Conservation (phyloP, 805 yeast species). For the Barnettozyma vustinii region DNA sequence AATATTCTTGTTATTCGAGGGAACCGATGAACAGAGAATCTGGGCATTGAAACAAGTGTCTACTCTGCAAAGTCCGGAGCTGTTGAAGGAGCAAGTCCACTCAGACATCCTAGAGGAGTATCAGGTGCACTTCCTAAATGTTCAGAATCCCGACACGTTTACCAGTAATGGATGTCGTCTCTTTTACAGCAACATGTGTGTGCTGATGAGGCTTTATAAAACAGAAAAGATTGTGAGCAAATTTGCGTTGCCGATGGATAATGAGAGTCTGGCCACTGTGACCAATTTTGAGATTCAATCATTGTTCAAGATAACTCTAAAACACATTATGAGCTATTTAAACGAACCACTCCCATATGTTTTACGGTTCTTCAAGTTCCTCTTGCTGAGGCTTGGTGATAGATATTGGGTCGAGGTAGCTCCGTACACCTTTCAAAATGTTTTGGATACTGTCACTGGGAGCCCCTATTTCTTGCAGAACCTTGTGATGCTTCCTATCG, state of each 20-base stretch:
- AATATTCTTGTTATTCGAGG: conserved; percentile 51
- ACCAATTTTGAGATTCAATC: conserved; percentile 31
- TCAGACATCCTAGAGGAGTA: conserved; percentile 50
- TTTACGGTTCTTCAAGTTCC: conserved; percentile 43
- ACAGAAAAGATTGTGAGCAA: conserved; percentile 29
- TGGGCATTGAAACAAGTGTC: conserved; percentile 42
- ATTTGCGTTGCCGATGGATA: conserved; percentile 23
- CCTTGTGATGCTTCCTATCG: conserved; percentile 28
- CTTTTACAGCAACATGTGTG: conserved; percentile 44
- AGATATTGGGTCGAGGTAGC: conserved; percentile 51
- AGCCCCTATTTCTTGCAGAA: conserved; percentile 42
- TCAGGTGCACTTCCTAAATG: conserved; percentile 41
- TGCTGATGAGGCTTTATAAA: conserved; percentile 33
- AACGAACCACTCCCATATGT: conserved; percentile 38
- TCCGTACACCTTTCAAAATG: conserved; percentile 49
- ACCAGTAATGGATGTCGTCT: conserved; percentile 33
- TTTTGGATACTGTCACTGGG: conserved; percentile 54
- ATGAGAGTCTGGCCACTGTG: conserved; percentile 18
- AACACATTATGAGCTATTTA: conserved; percentile 47
- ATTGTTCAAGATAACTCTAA: conserved; percentile 37
- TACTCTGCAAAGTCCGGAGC: conserved; percentile 11
- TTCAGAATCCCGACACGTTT: conserved; percentile 50
- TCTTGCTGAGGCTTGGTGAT: conserved; percentile 37
- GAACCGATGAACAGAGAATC: conserved; percentile 36
- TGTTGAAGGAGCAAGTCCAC: conserved; percentile 22